A percentile compares a stretch with the other conserved stretches of the same genome.
phyloP scores from a whole-genome alignment of 305 asterid species.

The Ilex paraguariensis region DNA sequence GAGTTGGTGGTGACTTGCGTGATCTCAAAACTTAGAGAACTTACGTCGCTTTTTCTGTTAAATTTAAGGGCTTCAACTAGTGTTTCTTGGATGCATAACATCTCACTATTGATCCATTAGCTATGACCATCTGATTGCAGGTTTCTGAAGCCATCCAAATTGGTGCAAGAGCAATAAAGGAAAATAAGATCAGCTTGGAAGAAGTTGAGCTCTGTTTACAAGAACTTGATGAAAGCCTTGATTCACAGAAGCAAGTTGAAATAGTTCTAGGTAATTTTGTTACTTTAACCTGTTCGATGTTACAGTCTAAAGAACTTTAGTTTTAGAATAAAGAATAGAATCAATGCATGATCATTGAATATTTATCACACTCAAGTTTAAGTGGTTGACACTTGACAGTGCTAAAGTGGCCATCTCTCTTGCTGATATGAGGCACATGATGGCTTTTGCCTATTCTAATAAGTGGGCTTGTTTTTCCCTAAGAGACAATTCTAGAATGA shows the following conservation, averaged over 20 bases:
- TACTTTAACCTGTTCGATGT: not conserved
- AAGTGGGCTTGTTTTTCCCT: too few relatives aligned
- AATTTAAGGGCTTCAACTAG: not conserved
- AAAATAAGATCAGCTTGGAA: slow-evolving; percentile 48
- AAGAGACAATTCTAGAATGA: too few relatives aligned
- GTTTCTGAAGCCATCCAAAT: slow-evolving; percentile 69
- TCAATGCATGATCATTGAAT: not conserved
- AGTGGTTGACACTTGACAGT: not conserved
- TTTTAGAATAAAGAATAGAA: slow-evolving; percentile 8
- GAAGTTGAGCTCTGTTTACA: slow-evolving; percentile 64
- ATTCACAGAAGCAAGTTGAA: slow-evolving; percentile 60
- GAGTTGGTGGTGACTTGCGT: not conserved
- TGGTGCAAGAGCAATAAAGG: slow-evolving; percentile 57
- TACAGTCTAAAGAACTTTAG: not conserved
- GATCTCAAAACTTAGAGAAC: not conserved
- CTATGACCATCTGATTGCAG: slow-evolving; percentile 26
- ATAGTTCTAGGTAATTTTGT: slow-evolving; percentile 42
- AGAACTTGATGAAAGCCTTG: slow-evolving; percentile 58
- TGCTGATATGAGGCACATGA: too few relatives aligned
- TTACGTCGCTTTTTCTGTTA: too few relatives aligned
- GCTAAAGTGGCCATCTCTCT: not conserved
- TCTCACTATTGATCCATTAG: slow-evolving; percentile 10
- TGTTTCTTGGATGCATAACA: not conserved
- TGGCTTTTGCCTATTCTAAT: too few relatives aligned
- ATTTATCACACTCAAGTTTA: not conserved